Evolutionary conservation across 2,329 filamentous ascomycete genomes (phyloP).

Genomic region (Colletotrichum brevisporum): DNA sequence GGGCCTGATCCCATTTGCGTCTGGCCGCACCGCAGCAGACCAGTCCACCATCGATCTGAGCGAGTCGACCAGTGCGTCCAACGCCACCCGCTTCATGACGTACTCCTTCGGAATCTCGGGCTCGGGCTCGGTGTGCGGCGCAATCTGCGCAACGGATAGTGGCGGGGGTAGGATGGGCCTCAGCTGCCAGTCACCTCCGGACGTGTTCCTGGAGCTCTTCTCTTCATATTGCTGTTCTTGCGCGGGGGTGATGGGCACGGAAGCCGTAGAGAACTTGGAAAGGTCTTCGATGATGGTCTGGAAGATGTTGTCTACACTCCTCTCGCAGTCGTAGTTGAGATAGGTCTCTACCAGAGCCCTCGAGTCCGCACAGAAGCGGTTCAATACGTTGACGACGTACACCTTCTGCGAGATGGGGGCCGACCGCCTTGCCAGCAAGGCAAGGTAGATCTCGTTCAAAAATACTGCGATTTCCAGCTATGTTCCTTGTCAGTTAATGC

Average conservation of each 20-base stretch:
- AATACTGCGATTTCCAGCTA: conserved; percentile 98
- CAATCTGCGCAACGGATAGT: conserved; percentile 83
- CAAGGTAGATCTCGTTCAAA: conserved; percentile 95
- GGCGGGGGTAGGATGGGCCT: conserved; percentile 89
- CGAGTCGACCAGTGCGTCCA: conserved; percentile 91
- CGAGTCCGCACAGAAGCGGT: conserved; percentile 87
- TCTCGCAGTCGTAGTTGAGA: conserved; percentile 97
- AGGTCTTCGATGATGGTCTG: conserved; percentile 95
- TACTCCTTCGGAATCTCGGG: conserved; percentile 89
- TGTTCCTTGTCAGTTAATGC: conserved; percentile 46
- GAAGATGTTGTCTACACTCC: conserved; percentile 96
- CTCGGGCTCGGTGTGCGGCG: conserved; percentile 71
- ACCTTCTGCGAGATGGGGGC: conserved; percentile 93
- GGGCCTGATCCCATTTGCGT: conserved; percentile 60
- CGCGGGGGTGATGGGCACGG: conserved; percentile 79
- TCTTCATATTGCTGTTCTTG: conserved; percentile 93
- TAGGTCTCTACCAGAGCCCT: conserved; percentile 94
- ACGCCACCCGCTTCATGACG: conserved; percentile 87
- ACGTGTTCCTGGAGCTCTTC: conserved; percentile 72
- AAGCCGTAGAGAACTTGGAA: conserved; percentile 85
- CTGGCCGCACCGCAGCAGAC: conserved; percentile 78
- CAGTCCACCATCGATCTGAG: conserved; percentile 92
- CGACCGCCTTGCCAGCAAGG: conserved; percentile 88
- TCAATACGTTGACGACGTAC: conserved; percentile 89
- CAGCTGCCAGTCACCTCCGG: conserved; percentile 85